Conservation (phyloP, 164 flowering plant species). For the Cinnamomum chago region DNA sequence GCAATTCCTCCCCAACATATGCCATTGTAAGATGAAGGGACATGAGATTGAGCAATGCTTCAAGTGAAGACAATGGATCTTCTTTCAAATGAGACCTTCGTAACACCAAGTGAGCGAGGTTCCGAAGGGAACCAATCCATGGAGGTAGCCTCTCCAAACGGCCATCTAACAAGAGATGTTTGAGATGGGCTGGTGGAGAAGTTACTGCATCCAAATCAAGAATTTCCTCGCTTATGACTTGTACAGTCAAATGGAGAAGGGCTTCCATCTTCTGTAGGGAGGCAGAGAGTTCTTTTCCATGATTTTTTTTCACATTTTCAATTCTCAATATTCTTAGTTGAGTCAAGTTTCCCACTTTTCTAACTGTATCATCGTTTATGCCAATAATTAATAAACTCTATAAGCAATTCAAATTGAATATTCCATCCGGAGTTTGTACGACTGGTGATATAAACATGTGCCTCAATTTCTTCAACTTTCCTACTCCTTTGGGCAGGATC, state of each 20-base stretch:
- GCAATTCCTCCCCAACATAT: background rate
- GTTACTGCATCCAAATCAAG: background rate
- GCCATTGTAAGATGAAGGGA: fast-evolving
- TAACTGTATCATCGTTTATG: background rate
- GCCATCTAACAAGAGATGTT: conserved; percentile 26
- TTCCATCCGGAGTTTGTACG: background rate
- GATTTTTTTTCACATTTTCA: background rate
- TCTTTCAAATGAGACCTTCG: background rate
- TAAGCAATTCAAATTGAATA: background rate
- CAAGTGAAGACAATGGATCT: background rate
- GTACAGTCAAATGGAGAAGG: background rate
- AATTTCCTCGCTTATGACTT: background rate
- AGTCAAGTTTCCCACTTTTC: background rate
- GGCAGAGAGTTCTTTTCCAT: background rate
- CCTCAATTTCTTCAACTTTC: background rate
- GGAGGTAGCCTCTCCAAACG: conserved; percentile 23
- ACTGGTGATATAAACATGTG: background rate
- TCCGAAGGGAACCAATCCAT: conserved; percentile 23
- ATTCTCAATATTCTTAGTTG: background rate
- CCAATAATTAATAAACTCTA: background rate
- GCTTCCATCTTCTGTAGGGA: background rate
- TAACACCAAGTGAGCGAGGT: conserved; percentile 19
- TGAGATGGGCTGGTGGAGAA: conserved; percentile 17
- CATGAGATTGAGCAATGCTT: background rate
- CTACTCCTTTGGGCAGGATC: background rate